A percentile compares a stretch with the other conserved stretches of the same genome.
phyloP scores from a whole-genome alignment of 2,329 filamentous ascomycete species.

The Apiospora rasikravindrae region DNA sequence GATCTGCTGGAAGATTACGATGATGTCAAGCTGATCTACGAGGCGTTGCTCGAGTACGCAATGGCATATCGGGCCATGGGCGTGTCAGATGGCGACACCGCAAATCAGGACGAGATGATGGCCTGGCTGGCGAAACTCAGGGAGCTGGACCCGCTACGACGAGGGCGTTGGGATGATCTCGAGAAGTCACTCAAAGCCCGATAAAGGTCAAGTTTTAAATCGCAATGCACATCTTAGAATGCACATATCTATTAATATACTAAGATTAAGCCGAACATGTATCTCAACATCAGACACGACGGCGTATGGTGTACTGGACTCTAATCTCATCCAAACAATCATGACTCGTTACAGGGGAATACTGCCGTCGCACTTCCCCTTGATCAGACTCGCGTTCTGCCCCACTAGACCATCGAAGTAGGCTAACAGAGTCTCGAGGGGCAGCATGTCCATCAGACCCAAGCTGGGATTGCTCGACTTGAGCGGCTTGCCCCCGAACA shows the following conservation, averaged over 20 bases:
- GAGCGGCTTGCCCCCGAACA: conserved; percentile 73
- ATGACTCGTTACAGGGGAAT: conserved; percentile 23
- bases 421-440: conserved; percentile 64
- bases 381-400: conserved; percentile 48
- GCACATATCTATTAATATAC: conserved; percentile 4
- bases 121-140: conserved; percentile 70
- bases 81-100: conserved; percentile 41
- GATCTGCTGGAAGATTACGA: conserved; percentile 66
- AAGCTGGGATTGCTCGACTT: conserved; percentile 71
- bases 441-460: conserved; percentile 74
- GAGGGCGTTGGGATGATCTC: conserved; percentile 77
- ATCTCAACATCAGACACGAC: background rate
- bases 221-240: background rate
- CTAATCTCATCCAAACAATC: background rate
- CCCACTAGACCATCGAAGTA: conserved; percentile 79
- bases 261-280: background rate
- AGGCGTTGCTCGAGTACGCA: conserved; percentile 80
- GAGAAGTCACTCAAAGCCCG: conserved; percentile 43
- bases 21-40: conserved; percentile 79
- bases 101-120: conserved; percentile 46
- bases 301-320: background rate
- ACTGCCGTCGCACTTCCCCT: conserved; percentile 39
- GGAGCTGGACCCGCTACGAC: conserved; percentile 74
- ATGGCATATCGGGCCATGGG: conserved; percentile 61
- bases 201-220: background rate